phyloP scores from a whole-genome alignment of 2,329 filamentous ascomycete genomes.

The Penicillium vulpinum region DNA sequence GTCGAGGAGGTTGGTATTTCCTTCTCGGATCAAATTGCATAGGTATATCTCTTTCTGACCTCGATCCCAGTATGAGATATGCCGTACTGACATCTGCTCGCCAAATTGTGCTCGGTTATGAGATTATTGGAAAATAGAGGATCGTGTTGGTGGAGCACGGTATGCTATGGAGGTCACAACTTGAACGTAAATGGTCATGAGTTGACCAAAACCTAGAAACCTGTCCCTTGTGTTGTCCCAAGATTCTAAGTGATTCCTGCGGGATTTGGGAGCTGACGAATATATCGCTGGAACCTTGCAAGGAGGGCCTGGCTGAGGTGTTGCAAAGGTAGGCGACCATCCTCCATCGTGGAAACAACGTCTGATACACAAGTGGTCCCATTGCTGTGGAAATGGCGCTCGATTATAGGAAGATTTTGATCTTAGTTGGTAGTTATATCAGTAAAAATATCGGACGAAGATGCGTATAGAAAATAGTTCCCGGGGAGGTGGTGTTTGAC shows the following conservation, averaged over 20 bases:
- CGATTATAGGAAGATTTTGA: neutral
- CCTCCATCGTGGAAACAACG: neutral
- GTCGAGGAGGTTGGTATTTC: slow-evolving; percentile 73
- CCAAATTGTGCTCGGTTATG: slow-evolving; percentile 68
- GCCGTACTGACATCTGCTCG: slow-evolving; percentile 20
- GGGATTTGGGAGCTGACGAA: neutral
- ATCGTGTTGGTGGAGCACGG: slow-evolving; percentile 68
- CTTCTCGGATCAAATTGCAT: slow-evolving; percentile 58
- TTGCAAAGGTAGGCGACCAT: neutral
- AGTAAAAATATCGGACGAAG: neutral
- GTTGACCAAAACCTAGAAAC: slow-evolving; percentile 44
- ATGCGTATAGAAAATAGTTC: neutral
- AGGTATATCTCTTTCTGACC: slow-evolving; percentile 37
- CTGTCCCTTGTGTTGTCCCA: slow-evolving; percentile 48
- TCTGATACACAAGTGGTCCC: too few species aligned
- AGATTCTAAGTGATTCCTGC: neutral
- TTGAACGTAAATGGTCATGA: slow-evolving; percentile 26
- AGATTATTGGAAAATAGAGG: slow-evolving; percentile 68
- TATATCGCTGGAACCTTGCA: too few species aligned
- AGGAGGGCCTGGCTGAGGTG: neutral
- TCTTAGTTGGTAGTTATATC: neutral
- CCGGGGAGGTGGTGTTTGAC: neutral
- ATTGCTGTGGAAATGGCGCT: neutral
- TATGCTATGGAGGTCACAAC: too few species aligned
- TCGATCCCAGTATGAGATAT: neutral